Percentiles rank a stretch among this genome's conserved stretches.
These are phyloP conservation scores for Botrytis elliptica DNA, from an alignment of 2,329 filamentous ascomycete species.

Conservation along the genomic window DNA sequence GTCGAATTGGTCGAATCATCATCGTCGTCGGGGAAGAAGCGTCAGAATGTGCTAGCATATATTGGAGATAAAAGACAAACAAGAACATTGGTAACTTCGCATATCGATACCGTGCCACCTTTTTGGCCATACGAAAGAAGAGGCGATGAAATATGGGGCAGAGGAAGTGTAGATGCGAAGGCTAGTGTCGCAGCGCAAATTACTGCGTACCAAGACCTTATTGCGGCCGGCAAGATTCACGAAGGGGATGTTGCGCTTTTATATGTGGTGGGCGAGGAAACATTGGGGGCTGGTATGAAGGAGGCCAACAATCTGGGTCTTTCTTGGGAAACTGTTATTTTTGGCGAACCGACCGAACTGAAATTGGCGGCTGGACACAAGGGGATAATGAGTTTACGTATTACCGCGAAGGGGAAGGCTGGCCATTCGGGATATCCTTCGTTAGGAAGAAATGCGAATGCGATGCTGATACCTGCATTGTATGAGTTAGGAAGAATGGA, in stretches of 20 bases:
- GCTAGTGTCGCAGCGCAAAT: conserved; percentile 72
- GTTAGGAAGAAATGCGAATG: conserved; percentile 82
- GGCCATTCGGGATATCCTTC: conserved; percentile 92
- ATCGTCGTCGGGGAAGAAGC: conserved; percentile 11
- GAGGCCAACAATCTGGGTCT: conserved; percentile 50
- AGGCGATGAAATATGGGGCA: conserved; percentile 59
- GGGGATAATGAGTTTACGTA: conserved; percentile 67
- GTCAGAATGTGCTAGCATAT: conserved; percentile 63
- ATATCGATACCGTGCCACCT: conserved; percentile 63
- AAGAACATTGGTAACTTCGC: conserved; percentile 55
- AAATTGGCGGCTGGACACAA: conserved; percentile 91
- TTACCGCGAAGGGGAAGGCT: conserved; percentile 70
- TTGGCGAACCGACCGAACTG: conserved; percentile 89
- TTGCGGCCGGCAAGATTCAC: conserved; percentile 43
- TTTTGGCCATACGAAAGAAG: conserved; percentile 45
- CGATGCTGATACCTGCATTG: conserved; percentile 73
- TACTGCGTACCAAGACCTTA: conserved; percentile 60
- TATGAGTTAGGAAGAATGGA: conserved; percentile 60
- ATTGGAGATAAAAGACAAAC: conserved; percentile 48
- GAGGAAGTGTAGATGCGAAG: conserved; percentile 73
- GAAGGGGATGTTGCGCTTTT: conserved; percentile 57
- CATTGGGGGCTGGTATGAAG: conserved; percentile 76
- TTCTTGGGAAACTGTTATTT: conserved; percentile 70
- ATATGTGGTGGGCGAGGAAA: conserved; percentile 82
- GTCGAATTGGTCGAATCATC: conserved; percentile 35